Percentiles rank a stretch among this genome's conserved stretches.
These are phyloP conservation scores for Cryoendolithus antarcticus DNA, from an alignment of 2,329 filamentous ascomycete genomes.

Conservation along the genomic window DNA sequence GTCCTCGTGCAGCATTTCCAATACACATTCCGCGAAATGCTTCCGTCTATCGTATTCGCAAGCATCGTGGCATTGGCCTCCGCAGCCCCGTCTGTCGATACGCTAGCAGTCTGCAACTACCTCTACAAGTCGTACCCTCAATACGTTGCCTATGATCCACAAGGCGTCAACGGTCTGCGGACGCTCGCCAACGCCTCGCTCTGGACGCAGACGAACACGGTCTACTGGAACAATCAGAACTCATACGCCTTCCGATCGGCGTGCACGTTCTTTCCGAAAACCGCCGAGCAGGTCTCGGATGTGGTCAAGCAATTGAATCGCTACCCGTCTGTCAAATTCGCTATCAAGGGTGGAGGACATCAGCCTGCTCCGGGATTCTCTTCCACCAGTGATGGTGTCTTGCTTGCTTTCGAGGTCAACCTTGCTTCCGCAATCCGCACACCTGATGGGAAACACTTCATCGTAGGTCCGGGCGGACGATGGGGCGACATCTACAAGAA, in stretches of 20 bases:
- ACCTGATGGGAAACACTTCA: too few relatives aligned
- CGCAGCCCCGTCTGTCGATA: too few relatives aligned
- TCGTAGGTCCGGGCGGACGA: too few relatives aligned
- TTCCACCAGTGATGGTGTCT: conserved; percentile 31
- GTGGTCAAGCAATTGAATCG: conserved; percentile 39
- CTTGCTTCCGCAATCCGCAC: conserved; percentile 25
- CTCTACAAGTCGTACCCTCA: conserved; percentile 11
- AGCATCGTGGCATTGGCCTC: too few relatives aligned
- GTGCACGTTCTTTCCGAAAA: conserved; percentile 31
- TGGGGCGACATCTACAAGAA: too few relatives aligned
- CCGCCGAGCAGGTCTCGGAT: conserved; percentile 38
- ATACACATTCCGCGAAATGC: too few relatives aligned
- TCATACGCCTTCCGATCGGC: conserved; percentile 11
- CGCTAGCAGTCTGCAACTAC: conserved; percentile 11
- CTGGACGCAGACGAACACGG: conserved; percentile 11
- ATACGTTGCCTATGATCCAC: conserved; percentile 11
- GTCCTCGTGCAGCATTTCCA: too few relatives aligned
- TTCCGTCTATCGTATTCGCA: too few relatives aligned
- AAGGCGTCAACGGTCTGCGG: conserved; percentile 6
- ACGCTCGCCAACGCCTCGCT: conserved; percentile 7
- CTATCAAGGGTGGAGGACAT: conserved; percentile 41
- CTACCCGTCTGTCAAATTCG: conserved; percentile 39
- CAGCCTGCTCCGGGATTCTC: conserved; percentile 36
- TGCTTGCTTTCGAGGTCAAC: conserved; percentile 32
- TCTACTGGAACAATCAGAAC: conserved; percentile 15